Conservation (phyloP, 2,329 filamentous ascomycete genomes). For the Sphaerulina musiva region DNA sequence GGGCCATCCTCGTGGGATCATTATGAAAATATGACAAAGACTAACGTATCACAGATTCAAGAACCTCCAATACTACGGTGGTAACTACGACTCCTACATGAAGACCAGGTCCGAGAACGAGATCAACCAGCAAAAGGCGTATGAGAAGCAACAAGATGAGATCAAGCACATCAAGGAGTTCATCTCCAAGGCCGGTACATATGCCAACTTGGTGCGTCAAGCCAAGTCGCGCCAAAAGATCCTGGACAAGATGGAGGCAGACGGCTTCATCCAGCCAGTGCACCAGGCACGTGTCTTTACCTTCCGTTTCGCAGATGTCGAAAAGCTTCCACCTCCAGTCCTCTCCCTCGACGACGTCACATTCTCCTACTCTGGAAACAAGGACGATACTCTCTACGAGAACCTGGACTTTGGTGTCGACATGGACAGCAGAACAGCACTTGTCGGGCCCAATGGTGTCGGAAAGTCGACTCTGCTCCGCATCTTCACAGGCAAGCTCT, state of each 20-base stretch:
- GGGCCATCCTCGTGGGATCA: no score
- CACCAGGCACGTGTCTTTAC: slow-evolving; percentile 80
- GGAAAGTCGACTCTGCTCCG: slow-evolving; percentile 95
- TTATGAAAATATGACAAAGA: not conserved
- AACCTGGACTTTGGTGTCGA: slow-evolving; percentile 97
- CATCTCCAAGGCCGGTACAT: slow-evolving; percentile 98
- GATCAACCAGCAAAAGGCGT: slow-evolving; percentile 97
- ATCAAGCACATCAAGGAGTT: slow-evolving; percentile 99
- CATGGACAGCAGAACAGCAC: slow-evolving; percentile 96
- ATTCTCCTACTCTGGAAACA: slow-evolving; percentile 91
- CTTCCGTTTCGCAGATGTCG: slow-evolving; percentile 96
- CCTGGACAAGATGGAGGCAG: slow-evolving; percentile 99
- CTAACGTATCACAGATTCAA: slow-evolving; percentile 43
- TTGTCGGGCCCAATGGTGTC: slow-evolving; percentile 97
- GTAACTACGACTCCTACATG: slow-evolving; percentile 96
- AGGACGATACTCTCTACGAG: slow-evolving; percentile 89
- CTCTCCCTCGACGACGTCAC: slow-evolving; percentile 95
- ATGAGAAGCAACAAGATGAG: slow-evolving; percentile 98
- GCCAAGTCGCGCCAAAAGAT: slow-evolving; percentile 99
- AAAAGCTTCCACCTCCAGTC: slow-evolving; percentile 97
- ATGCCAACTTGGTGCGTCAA: slow-evolving; percentile 97
- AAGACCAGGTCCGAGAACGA: slow-evolving; percentile 95
- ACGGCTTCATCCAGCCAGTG: slow-evolving; percentile 94
- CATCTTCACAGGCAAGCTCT: slow-evolving; percentile 93
- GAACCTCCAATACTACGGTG: slow-evolving; percentile 92